These are phyloP conservation scores for Fusarium agapanthi DNA, from an alignment of 2,329 filamentous ascomycete genomes.

Conservation along the genomic window DNA sequence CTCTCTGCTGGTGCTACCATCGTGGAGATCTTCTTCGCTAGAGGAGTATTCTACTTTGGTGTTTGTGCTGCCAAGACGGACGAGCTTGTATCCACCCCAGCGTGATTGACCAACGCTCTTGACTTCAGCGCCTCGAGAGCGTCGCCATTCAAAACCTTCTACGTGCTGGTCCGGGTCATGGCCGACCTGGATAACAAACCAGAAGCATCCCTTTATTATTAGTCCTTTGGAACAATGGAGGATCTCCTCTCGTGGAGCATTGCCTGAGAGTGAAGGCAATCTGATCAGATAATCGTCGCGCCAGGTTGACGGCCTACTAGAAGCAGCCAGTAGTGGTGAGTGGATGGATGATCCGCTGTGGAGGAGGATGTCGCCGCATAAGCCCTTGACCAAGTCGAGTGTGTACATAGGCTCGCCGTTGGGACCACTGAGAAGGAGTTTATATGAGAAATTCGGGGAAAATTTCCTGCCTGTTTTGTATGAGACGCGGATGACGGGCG, in stretches of 20 bases:
- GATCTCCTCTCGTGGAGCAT: conserved; percentile 12
- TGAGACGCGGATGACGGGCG: conserved; percentile 14
- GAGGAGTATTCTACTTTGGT: conserved; percentile 6
- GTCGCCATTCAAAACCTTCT: conserved; percentile 39
- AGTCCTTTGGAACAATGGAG: conserved; percentile 12
- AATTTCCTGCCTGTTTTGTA: too few relatives aligned
- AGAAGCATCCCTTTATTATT: conserved; percentile 22
- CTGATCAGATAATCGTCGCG: conserved; percentile 22
- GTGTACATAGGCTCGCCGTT: conserved; percentile 19
- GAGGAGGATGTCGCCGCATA: conserved; percentile 28
- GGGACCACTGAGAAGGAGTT: conserved; percentile 20
- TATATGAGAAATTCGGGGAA: too few relatives aligned
- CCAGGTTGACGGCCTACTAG: not conserved
- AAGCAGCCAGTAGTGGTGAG: conserved; percentile 10
- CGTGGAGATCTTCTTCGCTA: not conserved
- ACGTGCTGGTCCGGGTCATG: conserved; percentile 7
- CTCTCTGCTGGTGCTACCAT: conserved; percentile 2
- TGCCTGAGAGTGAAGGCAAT: conserved; percentile 9
- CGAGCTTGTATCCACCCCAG: conserved; percentile 39
- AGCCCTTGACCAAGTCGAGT: conserved; percentile 13
- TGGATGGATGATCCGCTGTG: conserved; percentile 23
- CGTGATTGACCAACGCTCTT: conserved; percentile 28
- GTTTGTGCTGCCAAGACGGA: conserved; percentile 27
- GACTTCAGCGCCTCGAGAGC: conserved; percentile 31
- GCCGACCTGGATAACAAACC: conserved; percentile 34